A percentile compares a stretch with the other conserved stretches of the same genome.
Conservation (phyloP, 805 yeast species). For the Vanderwaltozyma tropicalis region DNA sequence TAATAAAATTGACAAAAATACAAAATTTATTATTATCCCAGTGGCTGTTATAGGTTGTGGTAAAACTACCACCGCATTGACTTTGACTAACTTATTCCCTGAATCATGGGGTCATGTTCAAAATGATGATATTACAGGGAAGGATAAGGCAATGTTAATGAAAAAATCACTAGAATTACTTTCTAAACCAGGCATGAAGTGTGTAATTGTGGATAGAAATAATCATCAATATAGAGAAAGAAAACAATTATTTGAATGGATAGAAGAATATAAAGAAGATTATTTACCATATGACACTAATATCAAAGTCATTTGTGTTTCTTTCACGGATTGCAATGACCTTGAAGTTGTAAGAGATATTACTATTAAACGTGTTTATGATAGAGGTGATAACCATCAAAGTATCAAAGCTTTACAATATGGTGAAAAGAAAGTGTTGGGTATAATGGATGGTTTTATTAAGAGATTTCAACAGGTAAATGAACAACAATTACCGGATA, state of each 20-base stretch:
- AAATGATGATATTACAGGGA: slow-evolving; percentile 59
- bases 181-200: slow-evolving; percentile 27
- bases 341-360: slow-evolving; percentile 35
- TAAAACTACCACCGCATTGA: slow-evolving; percentile 70
- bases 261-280: slow-evolving; percentile 33
- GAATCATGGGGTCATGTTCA: slow-evolving; percentile 61
- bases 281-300: slow-evolving; percentile 35
- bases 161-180: slow-evolving; percentile 36
- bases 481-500: slow-evolving; percentile 44
- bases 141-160: slow-evolving; percentile 40
- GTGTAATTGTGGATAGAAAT: slow-evolving; percentile 72
- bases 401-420: slow-evolving; percentile 48
- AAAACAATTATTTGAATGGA: slow-evolving; percentile 47
- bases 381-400: slow-evolving; percentile 83
- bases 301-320: slow-evolving; percentile 54
- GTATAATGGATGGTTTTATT: slow-evolving; percentile 67
- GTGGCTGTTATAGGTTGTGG: slow-evolving; percentile 93
- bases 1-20: slow-evolving; percentile 28
- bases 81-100: slow-evolving; percentile 46
- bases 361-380: slow-evolving; percentile 49
- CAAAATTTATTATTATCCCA: slow-evolving; percentile 62
- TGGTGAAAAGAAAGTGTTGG: slow-evolving; percentile 40
- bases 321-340: slow-evolving; percentile 43
- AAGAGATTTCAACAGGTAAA: slow-evolving; percentile 56
- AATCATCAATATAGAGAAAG: slow-evolving; percentile 70